Evolutionary conservation across 2,329 filamentous ascomycete genomes (phyloP).

Genomic region (Anthostomella pinea): DNA sequence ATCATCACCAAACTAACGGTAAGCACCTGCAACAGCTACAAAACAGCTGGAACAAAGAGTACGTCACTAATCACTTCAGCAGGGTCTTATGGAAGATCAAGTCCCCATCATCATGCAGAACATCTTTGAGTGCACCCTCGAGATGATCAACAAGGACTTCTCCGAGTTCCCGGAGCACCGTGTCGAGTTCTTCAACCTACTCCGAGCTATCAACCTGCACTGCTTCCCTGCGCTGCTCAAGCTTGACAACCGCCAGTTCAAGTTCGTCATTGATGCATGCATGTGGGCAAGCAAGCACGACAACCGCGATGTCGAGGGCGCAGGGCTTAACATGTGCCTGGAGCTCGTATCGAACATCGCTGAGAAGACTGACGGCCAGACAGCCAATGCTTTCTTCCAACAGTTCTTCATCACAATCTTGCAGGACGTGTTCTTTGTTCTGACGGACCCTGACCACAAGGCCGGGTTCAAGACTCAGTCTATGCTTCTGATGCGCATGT

Average conservation of each 20-base stretch:
- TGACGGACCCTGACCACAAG: constrained; percentile 97
- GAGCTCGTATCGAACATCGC: constrained; percentile 98
- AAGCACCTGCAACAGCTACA: too few species aligned
- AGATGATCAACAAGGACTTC: constrained; percentile 99
- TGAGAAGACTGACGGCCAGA: constrained; percentile 80
- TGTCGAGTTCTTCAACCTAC: constrained; percentile 98
- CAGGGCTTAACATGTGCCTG: constrained; percentile 95
- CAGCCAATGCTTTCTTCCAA: constrained; percentile 94
- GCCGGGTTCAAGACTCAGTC: constrained; percentile 98
- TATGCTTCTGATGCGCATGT: constrained; percentile 89
- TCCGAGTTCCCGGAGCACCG: constrained; percentile 98
- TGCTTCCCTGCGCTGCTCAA: constrained; percentile 95
- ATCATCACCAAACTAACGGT: constrained; percentile 96
- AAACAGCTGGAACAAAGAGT: too few species aligned
- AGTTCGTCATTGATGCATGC: constrained; percentile 98
- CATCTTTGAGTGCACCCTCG: constrained; percentile 95
- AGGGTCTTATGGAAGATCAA: constrained; percentile 97
- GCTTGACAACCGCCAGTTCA: constrained; percentile 94
- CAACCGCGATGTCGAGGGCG: constrained; percentile 95
- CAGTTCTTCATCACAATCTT: constrained; percentile 95
- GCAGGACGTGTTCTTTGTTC: constrained; percentile 96
- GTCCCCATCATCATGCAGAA: constrained; percentile 97
- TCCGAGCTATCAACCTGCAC: constrained; percentile 92
- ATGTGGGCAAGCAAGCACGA: constrained; percentile 99
- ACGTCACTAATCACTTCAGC: constrained; percentile 17